A percentile compares a stretch with the other conserved stretches of the same genome.
Conservation (phyloP, 345 rosid species). For the Gossypium bickii region DNA sequence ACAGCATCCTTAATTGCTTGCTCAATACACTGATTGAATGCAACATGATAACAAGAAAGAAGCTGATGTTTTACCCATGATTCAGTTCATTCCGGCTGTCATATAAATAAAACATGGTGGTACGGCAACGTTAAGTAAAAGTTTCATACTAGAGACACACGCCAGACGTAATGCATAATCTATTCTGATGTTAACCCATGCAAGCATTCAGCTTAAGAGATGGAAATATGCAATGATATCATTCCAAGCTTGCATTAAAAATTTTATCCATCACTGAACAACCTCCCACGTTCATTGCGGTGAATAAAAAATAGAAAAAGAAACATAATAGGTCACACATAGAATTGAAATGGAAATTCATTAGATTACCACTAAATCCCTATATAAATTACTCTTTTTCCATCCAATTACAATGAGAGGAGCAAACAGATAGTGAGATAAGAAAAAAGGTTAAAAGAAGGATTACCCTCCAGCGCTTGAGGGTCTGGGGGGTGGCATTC, state of each 20-base stretch:
- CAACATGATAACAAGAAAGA: not conserved
- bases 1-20: not conserved
- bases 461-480: slow-evolving; percentile 79
- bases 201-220: not conserved
- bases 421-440: not conserved
- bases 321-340: not conserved
- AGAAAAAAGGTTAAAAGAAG: not conserved
- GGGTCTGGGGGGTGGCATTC: slow-evolving; percentile 56
- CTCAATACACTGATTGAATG: not conserved
- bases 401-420: not conserved
- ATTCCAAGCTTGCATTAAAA: not conserved
- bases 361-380: not conserved
- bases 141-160: not conserved
- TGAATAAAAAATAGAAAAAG: not conserved
- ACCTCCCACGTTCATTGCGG: not conserved
- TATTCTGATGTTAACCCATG: not conserved
- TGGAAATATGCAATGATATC: not conserved
- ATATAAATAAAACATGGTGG: not conserved
- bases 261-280: not conserved
- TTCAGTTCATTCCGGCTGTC: not conserved
- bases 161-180: not conserved
- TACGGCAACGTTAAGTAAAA: not conserved
- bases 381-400: not conserved
- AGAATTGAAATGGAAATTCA: not conserved
- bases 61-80: not conserved